phyloP scores from a whole-genome alignment of 805 yeast species.

The Yamadazyma sp. region DNA sequence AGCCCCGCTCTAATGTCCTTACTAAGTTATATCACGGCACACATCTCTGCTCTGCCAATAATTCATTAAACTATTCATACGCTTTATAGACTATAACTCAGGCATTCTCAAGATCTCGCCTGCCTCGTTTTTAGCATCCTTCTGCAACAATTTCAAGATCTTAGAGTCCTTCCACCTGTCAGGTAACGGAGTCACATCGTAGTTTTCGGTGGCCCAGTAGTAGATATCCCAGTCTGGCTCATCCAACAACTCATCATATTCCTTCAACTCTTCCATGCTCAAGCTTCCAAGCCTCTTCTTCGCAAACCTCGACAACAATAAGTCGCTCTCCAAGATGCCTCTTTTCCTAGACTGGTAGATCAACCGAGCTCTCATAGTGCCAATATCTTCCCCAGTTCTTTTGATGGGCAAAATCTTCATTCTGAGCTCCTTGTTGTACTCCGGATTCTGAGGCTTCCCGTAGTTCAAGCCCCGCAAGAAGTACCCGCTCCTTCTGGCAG shows the following conservation, averaged over 20 bases:
- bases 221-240: constrained; percentile 99
- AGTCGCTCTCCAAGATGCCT: constrained; percentile 92
- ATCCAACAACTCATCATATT: constrained; percentile 81
- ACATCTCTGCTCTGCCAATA: no score
- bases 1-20: no score
- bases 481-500: not conserved
- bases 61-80: no score
- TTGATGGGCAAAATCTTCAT: constrained; percentile 77
- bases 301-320: constrained; percentile 82
- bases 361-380: constrained; percentile 80
- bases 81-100: constrained; percentile 24
- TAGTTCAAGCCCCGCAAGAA: no score
- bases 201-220: constrained; percentile 94
- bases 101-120: constrained; percentile 88
- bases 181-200: constrained; percentile 79
- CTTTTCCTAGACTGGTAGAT: constrained; percentile 91
- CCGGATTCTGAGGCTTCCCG: constrained; percentile 45
- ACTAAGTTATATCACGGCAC: no score
- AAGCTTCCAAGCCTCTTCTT: constrained; percentile 63
- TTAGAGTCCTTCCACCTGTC: constrained; percentile 75
- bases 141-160: constrained; percentile 65
- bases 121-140: constrained; percentile 69
- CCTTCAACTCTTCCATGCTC: constrained; percentile 67
- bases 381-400: constrained; percentile 69
- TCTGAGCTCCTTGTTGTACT: constrained; percentile 21